Percentiles rank a stretch among this genome's conserved stretches.
Conservation (phyloP, 345 rosid species). For the Brassica carinata region DNA sequence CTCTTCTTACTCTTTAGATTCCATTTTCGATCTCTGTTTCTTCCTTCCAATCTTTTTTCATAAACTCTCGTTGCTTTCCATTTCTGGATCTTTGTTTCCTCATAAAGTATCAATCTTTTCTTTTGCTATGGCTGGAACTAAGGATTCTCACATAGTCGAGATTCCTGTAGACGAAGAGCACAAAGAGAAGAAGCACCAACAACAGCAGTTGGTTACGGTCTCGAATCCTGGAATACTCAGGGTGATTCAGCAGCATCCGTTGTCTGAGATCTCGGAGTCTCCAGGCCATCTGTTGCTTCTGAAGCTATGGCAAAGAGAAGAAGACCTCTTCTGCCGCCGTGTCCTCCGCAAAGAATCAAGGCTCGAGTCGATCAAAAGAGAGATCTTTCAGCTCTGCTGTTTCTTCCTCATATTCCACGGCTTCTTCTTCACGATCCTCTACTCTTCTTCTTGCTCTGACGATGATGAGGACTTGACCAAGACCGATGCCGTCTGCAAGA, state of each 20-base stretch:
- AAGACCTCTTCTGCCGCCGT: conserved; percentile 56
- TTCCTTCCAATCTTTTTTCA: neutral
- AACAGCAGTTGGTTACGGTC: conserved; percentile 40
- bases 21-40: neutral
- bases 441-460: conserved; percentile 57
- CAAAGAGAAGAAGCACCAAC: conserved; percentile 45
- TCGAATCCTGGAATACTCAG: conserved; percentile 36
- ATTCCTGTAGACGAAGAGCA: conserved; percentile 84
- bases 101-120: neutral
- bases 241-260: conserved; percentile 86
- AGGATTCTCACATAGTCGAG: conserved; percentile 76
- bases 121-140: conserved; percentile 53
- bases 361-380: conserved; percentile 75
- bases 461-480: neutral
- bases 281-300: conserved; percentile 93
- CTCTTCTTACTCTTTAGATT: conserved; percentile 17
- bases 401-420: conserved; percentile 76
- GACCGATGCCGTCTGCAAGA: conserved; percentile 43
- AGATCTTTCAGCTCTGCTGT: conserved; percentile 79
- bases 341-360: conserved; percentile 61
- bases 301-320: conserved; percentile 95
- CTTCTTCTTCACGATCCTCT: conserved; percentile 63
- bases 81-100: conserved; percentile 22
- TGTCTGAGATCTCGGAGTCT: conserved; percentile 80
- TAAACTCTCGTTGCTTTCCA: conserved; percentile 10